Conservation (phyloP, 257 asterid genomes). For the Cinchona pubescens region DNA sequence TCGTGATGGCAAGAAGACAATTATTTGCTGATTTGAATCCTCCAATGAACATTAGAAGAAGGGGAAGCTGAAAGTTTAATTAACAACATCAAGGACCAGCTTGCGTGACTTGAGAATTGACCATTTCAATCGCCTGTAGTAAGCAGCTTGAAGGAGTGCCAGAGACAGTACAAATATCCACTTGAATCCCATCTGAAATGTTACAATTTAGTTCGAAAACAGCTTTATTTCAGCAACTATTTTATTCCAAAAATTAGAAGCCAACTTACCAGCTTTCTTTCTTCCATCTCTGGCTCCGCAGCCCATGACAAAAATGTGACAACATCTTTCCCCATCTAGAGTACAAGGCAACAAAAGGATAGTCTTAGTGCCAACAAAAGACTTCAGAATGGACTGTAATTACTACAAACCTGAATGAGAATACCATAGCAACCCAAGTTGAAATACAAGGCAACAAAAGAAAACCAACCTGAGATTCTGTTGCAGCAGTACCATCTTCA, state of each 20-base stretch:
- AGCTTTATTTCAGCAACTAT: background rate
- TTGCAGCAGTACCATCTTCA: conserved; percentile 81
- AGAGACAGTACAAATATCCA: conserved; percentile 75
- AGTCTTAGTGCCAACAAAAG: conserved; percentile 2
- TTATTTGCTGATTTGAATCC: conserved; percentile 18
- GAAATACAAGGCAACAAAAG: too few relatives aligned
- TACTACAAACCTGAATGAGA: background rate
- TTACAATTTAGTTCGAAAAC: background rate
- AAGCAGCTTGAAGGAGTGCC: conserved; percentile 80
- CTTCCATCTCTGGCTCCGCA: conserved; percentile 91
- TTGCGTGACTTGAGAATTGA: conserved; percentile 70
- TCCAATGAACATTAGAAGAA: background rate
- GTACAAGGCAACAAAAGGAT: conserved; percentile 10
- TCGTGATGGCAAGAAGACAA: background rate
- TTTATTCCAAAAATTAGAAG: background rate
- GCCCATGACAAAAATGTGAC: conserved; percentile 77
- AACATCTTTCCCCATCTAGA: conserved; percentile 77
- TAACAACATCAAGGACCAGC: conserved; percentile 74
- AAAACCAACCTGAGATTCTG: conserved; percentile 64
- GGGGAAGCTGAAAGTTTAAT: conserved; percentile 27
- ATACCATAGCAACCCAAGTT: too few relatives aligned
- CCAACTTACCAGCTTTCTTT: conserved; percentile 62
- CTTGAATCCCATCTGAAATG: conserved; percentile 74
- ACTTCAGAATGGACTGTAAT: background rate
- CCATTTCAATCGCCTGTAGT: conserved; percentile 75